phyloP scores from a whole-genome alignment of 108 stramenopile genomes.

The Pseudonitzschia pungens region DNA sequence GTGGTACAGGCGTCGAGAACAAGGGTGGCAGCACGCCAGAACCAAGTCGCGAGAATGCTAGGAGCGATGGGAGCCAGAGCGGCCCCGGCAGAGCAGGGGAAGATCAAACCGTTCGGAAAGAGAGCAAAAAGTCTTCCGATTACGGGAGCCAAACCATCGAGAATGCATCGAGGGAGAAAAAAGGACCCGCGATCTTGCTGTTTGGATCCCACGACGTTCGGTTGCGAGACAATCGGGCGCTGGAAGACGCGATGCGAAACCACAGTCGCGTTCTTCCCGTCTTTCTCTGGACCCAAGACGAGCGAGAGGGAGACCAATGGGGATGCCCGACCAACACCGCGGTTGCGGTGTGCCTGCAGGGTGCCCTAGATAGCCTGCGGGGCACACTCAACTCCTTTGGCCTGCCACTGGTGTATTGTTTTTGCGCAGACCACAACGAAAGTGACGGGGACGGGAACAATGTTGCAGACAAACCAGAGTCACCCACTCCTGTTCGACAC shows the following conservation, averaged over 20 bases:
- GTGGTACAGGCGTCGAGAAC: too few species aligned
- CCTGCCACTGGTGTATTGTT: slow-evolving; percentile 23
- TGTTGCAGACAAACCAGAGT: neutral
- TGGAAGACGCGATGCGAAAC: slow-evolving; percentile 26
- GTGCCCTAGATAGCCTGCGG: slow-evolving; percentile 29
- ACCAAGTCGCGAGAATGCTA: too few species aligned
- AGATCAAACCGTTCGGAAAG: too few species aligned
- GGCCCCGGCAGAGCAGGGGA: too few species aligned
- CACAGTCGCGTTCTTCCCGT: slow-evolving; percentile 31
- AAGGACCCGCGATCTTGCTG: slow-evolving; percentile 18
- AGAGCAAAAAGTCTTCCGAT: too few species aligned
- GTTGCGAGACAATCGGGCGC: slow-evolving; percentile 37
- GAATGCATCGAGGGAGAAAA: neutral
- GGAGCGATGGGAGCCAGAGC: too few species aligned
- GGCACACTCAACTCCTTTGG: slow-evolving; percentile 20
- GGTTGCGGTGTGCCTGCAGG: slow-evolving; percentile 38
- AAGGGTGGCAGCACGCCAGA: too few species aligned
- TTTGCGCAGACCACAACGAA: neutral
- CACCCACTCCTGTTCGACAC: neutral
- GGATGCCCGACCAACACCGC: slow-evolving; percentile 17
- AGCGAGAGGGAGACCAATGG: slow-evolving; percentile 26
- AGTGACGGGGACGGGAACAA: neutral
- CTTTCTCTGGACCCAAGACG: slow-evolving; percentile 36
- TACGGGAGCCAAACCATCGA: too few species aligned
- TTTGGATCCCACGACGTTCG: slow-evolving; percentile 50